phyloP scores from a whole-genome alignment of 225 moss, liverwort and hornwort species.

The Ulota crispa region DNA sequence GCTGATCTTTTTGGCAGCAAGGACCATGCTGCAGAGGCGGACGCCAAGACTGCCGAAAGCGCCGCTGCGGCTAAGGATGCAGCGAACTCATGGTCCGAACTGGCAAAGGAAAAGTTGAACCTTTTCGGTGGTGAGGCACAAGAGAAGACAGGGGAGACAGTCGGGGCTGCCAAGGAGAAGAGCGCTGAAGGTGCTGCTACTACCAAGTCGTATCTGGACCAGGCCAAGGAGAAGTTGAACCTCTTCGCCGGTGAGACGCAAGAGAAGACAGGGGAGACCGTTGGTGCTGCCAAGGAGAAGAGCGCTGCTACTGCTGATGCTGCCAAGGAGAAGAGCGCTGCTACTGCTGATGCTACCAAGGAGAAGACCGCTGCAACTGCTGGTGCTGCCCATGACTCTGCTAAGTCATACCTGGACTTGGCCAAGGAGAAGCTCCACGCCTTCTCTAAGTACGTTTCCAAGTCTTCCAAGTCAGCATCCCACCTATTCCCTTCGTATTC shows the following conservation, averaged over 20 bases:
- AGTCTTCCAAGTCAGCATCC: constrained; percentile 9
- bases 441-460: constrained; percentile 35
- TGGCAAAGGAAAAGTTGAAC: constrained; percentile 31
- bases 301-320: too few relatives aligned
- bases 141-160: constrained; percentile 11
- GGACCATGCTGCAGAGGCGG: not conserved
- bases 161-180: constrained; percentile 4
- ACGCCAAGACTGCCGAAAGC: not conserved
- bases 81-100: constrained; percentile 20
- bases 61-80: constrained; percentile 17
- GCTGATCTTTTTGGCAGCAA: not conserved
- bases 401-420: constrained; percentile 16
- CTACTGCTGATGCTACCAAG: constrained; percentile 22
- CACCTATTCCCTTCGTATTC: not conserved
- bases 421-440: constrained; percentile 35
- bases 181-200: not conserved
- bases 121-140: not conserved
- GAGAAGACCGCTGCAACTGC: constrained; percentile 17
- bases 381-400: not conserved
- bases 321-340: constrained; percentile 2
- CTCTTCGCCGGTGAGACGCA: not conserved
- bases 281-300: constrained; percentile 3
- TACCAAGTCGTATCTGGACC: constrained; percentile 7
- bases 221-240: constrained; percentile 34
- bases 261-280: constrained; percentile 20